phyloP scores from a whole-genome alignment of 2,329 filamentous ascomycete genomes.

The Trichoderma aggressivum region DNA sequence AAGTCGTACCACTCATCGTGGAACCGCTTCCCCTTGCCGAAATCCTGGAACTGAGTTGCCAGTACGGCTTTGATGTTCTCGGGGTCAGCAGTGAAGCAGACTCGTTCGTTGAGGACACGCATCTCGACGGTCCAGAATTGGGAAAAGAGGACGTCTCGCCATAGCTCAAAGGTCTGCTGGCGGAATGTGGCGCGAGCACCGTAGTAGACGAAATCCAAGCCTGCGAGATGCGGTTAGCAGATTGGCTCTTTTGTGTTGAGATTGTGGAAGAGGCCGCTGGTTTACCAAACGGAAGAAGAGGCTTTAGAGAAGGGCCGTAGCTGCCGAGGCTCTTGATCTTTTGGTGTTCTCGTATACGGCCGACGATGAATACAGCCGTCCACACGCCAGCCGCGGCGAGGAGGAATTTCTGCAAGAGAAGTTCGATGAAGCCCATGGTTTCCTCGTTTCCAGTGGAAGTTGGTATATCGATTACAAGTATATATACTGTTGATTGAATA shows the following conservation, averaged over 20 bases:
- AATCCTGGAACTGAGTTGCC: conserved; percentile 79
- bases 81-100: conserved; percentile 74
- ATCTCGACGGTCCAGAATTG: conserved; percentile 58
- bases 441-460: background rate
- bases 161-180: conserved; percentile 60
- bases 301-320: conserved; percentile 37
- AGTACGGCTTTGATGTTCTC: conserved; percentile 89
- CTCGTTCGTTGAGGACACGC: conserved; percentile 52
- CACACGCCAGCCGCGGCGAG: conserved; percentile 38
- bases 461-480: background rate
- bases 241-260: no score
- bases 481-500: background rate
- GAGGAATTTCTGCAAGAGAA: conserved; percentile 40
- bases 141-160: conserved; percentile 50
- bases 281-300: conserved; percentile 46
- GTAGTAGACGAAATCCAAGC: conserved; percentile 61
- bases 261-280: conserved; percentile 18
- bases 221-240: conserved; percentile 29
- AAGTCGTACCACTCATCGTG: conserved; percentile 73
- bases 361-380: conserved; percentile 36
- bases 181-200: conserved; percentile 50
- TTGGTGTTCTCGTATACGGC: conserved; percentile 40
- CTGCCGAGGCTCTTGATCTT: conserved; percentile 47
- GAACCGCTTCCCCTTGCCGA: conserved; percentile 75
- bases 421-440: conserved; percentile 51